Evolutionary conservation across 2,329 filamentous ascomycete species (phyloP).

Genomic region (Onygena corvina): DNA sequence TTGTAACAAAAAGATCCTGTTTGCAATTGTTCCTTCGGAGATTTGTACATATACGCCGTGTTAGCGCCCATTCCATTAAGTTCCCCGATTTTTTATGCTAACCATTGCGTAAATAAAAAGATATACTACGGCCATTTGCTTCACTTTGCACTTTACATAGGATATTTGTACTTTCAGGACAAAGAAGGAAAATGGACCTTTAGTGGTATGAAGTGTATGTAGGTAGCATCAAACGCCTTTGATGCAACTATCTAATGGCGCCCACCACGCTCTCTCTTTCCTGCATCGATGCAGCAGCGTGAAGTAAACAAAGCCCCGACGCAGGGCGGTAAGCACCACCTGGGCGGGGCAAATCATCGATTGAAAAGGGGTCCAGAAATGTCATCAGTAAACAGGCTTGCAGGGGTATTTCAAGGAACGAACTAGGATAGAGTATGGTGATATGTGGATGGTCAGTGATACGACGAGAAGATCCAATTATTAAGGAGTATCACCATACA

Average conservation of each 20-base stretch:
- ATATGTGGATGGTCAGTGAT: background rate
- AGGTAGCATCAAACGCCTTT: background rate
- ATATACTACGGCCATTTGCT: too few relatives aligned
- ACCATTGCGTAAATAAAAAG: too few relatives aligned
- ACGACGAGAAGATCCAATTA: slow-evolving; percentile 2
- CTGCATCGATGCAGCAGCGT: background rate
- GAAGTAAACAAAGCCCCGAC: background rate
- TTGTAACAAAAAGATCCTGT: background rate
- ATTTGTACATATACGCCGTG: background rate
- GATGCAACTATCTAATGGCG: background rate
- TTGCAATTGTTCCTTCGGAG: background rate
- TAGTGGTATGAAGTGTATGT: background rate
- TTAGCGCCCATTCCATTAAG: slow-evolving; percentile 1
- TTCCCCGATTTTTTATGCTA: too few relatives aligned
- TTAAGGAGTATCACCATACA: slow-evolving; percentile 3
- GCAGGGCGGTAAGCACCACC: too few relatives aligned
- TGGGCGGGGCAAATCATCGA: background rate
- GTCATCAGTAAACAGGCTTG: background rate
- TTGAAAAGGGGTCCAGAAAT: background rate
- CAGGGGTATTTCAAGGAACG: background rate
- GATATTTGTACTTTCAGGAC: background rate
- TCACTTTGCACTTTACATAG: background rate
- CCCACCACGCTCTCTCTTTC: background rate
- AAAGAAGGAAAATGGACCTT: background rate
- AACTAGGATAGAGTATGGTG: background rate